These are phyloP conservation scores for Stephanodiscus minutulus DNA, from an alignment of 108 stramenopile genomes.

Conservation along the genomic window DNA sequence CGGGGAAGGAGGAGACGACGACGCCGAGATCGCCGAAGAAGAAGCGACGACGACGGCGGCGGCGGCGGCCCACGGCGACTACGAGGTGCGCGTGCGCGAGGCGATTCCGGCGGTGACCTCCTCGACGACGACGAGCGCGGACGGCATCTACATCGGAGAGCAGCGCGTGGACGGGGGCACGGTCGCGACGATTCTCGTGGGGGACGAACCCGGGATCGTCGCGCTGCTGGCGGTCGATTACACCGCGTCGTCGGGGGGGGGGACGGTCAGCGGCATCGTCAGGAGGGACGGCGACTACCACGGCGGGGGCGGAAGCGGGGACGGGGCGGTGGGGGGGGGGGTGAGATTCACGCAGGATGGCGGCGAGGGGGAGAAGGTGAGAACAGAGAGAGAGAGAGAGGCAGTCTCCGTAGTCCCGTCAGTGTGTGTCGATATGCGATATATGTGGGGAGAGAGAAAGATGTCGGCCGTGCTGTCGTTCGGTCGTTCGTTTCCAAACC, in stretches of 20 bases:
- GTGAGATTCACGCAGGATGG: background rate
- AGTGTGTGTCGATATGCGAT: no score
- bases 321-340: background rate
- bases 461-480: no score
- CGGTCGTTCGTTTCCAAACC: no score
- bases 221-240: background rate
- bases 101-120: background rate
- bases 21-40: background rate
- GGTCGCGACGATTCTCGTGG: background rate
- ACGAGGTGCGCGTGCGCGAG: background rate
- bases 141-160: background rate
- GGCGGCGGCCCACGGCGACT: background rate
- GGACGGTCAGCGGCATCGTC: background rate
- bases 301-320: no score
- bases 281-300: background rate
- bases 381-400: background rate
- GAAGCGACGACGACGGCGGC: background rate
- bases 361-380: background rate
- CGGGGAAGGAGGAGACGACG: no score
- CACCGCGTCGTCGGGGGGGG: background rate
- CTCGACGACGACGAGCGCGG: background rate
- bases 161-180: background rate
- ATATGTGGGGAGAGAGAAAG: no score
- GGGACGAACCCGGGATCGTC: background rate
- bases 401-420: no score